Conservation (phyloP, 805 yeast species). For the Suhomyces sp. region DNA sequence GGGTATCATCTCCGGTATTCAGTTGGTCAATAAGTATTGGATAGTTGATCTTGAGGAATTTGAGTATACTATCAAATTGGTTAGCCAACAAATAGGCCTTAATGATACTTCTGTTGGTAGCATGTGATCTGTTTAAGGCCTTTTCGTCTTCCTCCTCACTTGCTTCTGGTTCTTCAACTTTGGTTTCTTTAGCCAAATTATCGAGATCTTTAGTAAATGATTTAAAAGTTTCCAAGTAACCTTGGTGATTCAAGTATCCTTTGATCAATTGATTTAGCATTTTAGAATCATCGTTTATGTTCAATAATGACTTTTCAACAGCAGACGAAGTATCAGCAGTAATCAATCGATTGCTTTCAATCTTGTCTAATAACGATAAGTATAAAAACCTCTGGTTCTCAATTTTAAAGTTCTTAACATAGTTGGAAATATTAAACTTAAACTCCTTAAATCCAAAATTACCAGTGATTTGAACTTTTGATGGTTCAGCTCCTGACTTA, state of each 20-base stretch:
- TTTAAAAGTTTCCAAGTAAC: conserved; percentile 34
- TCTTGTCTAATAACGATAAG: conserved; percentile 19
- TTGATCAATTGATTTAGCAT: conserved; percentile 33
- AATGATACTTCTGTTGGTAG: conserved; percentile 42
- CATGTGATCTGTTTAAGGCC: conserved; percentile 19
- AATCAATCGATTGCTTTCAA: conserved; percentile 11
- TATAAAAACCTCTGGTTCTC: conserved; percentile 22
- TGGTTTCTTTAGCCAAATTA: conserved; percentile 19
- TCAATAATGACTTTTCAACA: conserved; percentile 9
- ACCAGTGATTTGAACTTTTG: conserved; percentile 35
- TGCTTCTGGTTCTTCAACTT: neutral
- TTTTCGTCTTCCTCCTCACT: conserved; percentile 4
- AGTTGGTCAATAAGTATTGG: conserved; percentile 5
- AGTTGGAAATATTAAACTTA: conserved; percentile 57
- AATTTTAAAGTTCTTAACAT: conserved; percentile 47
- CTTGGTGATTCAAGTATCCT: conserved; percentile 41
- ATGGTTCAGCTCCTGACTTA: conserved; percentile 6
- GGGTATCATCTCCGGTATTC: neutral
- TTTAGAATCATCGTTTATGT: conserved; percentile 23
- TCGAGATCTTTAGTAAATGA: conserved; percentile 33
- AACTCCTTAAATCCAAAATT: conserved; percentile 62
- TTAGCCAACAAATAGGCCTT: conserved; percentile 39
- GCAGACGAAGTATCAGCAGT: conserved; percentile 2
- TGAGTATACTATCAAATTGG: conserved; percentile 44
- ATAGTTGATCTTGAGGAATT: conserved; percentile 35